Conservation (phyloP, 108 stramenopile species). For the Schizochytrium sp. region DNA sequence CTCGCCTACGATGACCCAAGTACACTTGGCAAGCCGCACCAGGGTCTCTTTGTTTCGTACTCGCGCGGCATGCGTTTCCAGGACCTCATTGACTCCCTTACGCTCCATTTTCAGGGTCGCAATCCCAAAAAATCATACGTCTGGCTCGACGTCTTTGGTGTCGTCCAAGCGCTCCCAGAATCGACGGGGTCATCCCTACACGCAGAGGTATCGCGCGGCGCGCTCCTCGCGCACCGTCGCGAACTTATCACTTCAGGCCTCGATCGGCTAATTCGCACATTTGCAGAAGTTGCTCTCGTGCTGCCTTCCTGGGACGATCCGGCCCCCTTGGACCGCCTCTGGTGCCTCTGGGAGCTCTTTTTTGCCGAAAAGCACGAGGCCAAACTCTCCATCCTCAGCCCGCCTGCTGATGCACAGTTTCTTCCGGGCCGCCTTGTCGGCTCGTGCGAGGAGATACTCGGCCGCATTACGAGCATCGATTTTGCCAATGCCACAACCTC, state of each 20-base stretch:
- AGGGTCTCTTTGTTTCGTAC: background rate
- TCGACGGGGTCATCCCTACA: background rate
- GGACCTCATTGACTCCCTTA: background rate
- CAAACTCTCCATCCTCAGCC: background rate
- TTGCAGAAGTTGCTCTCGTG: background rate
- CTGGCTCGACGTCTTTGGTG: background rate
- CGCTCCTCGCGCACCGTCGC: background rate
- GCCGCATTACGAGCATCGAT: background rate
- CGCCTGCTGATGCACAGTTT: background rate
- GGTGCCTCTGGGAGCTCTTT: background rate
- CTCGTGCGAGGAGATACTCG: background rate
- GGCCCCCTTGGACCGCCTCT: background rate
- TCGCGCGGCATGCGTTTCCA: background rate
- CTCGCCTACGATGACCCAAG: background rate
- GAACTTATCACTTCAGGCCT: background rate
- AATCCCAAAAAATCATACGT: background rate
- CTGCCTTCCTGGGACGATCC: background rate
- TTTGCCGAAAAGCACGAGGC: background rate
- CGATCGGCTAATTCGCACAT: background rate
- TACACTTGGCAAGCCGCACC: background rate
- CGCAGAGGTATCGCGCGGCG: background rate
- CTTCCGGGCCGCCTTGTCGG: background rate
- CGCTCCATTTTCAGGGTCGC: background rate
- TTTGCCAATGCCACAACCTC: background rate
- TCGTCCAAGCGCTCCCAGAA: background rate